Base-by-base conservation (phyloP, 176 grass and related monocot genomes). In the Carex scoparia region DNA sequence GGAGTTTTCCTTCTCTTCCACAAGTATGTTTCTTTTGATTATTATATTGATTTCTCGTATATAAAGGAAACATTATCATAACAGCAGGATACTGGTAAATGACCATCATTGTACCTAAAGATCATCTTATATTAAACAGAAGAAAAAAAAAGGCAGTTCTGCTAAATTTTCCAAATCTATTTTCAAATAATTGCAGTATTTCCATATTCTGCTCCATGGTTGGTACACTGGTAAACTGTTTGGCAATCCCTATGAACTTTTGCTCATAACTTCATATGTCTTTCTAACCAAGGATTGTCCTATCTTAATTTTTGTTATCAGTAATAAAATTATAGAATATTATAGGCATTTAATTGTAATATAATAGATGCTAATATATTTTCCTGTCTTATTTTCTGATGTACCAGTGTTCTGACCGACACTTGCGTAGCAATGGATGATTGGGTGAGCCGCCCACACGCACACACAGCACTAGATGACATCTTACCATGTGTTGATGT, bases 391-490 rank as follows among this genome's bases (percentile, higher is more conserved):
- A 15, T 55, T 54, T 83, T 64, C 35, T 16, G 28, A 2, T 5
- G 2, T 64, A 53, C 81, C 87, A 99, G 96, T 90, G 91, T 99
- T 33, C 79, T 99, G n/a, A 51, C 49, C 1, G 96, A 99, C 65
- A 87, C 93, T 4, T 99, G 96, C 56, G 87, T 99, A 2, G 93
- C 96, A 35, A 94, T 99, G 93, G 87, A 89, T 32, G 93, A 95
- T 3, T 95, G 96, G 96, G 93, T 95, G 61, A 87, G 12, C 3
- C 91, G 91, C 72, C 96, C 96, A 69, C 86, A 89, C 18, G 91
- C 69, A 8, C 91, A 92, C 80, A 89, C 96, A 63, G 91, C 93
- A 65, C 81, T 99, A 19, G 93, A 99, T 56, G 93, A 95, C 81
- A 91, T 99, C 76, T 90, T 99, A 33, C 96, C 96, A 0, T 99